Percentiles rank a stretch among this genome's conserved stretches.
Conservation (phyloP, 352 stramenopile species). For the Globisporangium heterothallicum region DNA sequence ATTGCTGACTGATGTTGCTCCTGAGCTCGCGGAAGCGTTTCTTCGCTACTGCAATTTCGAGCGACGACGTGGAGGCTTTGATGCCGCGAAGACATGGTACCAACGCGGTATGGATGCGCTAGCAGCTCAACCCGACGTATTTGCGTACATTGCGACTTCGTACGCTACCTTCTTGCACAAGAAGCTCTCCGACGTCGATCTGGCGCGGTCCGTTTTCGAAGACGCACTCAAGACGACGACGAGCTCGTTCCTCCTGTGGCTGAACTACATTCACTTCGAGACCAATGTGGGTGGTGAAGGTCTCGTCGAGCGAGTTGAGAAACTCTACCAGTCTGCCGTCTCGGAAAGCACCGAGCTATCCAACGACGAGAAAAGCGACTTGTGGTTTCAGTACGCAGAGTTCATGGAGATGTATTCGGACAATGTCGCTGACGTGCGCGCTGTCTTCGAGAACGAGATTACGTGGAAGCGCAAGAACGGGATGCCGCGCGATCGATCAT, state of each 20-base stretch:
- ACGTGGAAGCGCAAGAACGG: constrained; percentile 66
- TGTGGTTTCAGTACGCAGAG: constrained; percentile 77
- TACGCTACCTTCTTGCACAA: constrained; percentile 60
- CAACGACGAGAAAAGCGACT: constrained; percentile 72
- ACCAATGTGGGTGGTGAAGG: constrained; percentile 24
- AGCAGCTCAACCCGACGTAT: constrained; percentile 35
- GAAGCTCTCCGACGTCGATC: constrained; percentile 27
- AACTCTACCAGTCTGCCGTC: constrained; percentile 43
- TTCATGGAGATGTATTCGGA: constrained; percentile 59
- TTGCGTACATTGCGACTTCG: constrained; percentile 41
- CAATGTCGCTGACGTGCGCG: constrained; percentile 40
- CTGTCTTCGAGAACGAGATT: constrained; percentile 43
- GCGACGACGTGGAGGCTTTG: constrained; percentile 43
- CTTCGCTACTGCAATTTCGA: constrained; percentile 70
- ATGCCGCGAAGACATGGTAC: constrained; percentile 46
- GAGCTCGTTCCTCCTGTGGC: constrained; percentile 50
- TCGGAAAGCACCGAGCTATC: constrained; percentile 43
- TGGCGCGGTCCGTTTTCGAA: constrained; percentile 40
- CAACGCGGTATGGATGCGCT: constrained; percentile 43
- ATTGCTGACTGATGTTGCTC: constrained; percentile 47
- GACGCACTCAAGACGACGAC: constrained; percentile 35
- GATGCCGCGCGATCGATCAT: constrained; percentile 39
- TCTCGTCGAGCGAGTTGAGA: constrained; percentile 32
- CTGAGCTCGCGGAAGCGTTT: constrained; percentile 58
- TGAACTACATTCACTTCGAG: constrained; percentile 71